phyloP scores from a whole-genome alignment of 2,329 filamentous ascomycete species.

The Claviceps capensis region DNA sequence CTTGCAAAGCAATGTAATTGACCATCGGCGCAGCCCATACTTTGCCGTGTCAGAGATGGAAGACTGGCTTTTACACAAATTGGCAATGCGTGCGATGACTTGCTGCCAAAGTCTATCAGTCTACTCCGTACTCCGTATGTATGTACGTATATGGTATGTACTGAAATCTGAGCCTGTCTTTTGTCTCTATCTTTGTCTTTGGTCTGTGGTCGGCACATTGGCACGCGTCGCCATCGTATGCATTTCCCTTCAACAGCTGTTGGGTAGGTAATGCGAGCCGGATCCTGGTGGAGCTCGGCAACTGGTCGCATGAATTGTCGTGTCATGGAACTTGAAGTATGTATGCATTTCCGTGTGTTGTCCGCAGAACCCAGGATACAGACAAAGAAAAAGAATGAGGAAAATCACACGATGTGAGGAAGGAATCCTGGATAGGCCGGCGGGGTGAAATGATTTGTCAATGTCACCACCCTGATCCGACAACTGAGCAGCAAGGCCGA shows the following conservation, averaged over 20 bases:
- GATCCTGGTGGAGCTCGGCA: not conserved
- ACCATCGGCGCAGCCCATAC: no score
- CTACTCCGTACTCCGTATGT: no score
- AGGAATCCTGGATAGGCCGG: not conserved
- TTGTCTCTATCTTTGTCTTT: no score
- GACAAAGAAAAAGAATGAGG: not conserved
- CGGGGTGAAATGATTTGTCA: not conserved
- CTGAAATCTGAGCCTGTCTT: no score
- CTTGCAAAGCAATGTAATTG: no score
- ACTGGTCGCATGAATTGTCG: not conserved
- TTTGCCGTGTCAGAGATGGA: no score
- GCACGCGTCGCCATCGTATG: no score
- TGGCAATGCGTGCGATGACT: no score
- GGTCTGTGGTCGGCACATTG: no score
- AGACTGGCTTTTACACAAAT: no score
- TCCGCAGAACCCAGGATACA: not conserved
- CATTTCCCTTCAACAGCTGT: not conserved
- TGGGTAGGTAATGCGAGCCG: not conserved
- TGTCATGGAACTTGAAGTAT: not conserved
- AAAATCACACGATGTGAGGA: not conserved
- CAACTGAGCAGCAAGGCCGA: constrained; percentile 6
- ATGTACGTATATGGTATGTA: no score
- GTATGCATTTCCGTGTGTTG: not conserved
- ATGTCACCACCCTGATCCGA: not conserved
- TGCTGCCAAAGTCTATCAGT: no score